Conservation (phyloP, 2,329 filamentous ascomycete species). For the Paracoccidioides brasiliensis region DNA sequence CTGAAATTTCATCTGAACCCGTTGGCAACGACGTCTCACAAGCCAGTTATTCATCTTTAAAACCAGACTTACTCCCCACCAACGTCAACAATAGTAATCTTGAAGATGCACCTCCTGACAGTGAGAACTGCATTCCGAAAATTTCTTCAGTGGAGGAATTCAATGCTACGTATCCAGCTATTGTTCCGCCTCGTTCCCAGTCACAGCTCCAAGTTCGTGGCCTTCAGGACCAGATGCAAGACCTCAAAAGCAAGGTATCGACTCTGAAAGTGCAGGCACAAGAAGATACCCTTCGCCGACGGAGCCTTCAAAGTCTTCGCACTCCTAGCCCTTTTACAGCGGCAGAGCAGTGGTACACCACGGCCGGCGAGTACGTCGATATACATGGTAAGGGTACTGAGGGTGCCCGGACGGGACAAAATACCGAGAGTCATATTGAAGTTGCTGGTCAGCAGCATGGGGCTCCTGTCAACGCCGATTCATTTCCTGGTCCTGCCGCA, state of each 20-base stretch:
- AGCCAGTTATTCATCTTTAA: not conserved
- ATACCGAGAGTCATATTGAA: constrained; percentile 2
- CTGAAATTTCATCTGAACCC: constrained; percentile 3
- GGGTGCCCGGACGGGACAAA: not conserved
- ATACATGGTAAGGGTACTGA: constrained; percentile 14
- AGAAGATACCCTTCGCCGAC: constrained; percentile 63
- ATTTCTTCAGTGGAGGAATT: constrained; percentile 21
- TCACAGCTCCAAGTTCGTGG: constrained; percentile 62
- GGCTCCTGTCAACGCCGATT: not conserved
- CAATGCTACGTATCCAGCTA: constrained; percentile 25
- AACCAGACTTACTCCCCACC: not conserved
- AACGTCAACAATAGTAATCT: not conserved
- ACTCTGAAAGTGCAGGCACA: constrained; percentile 63
- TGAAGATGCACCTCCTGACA: not conserved
- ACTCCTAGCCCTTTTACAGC: constrained; percentile 69
- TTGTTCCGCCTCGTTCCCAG: constrained; percentile 48
- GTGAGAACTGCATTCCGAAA: constrained; percentile 7
- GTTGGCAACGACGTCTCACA: not conserved
- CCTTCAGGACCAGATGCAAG: constrained; percentile 73
- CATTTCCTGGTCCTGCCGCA: not conserved
- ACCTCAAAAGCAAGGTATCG: constrained; percentile 73
- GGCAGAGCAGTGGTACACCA: constrained; percentile 46
- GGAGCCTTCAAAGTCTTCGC: constrained; percentile 62
- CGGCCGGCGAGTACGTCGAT: constrained; percentile 25
- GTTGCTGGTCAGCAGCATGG: not conserved